Base-by-base conservation (phyloP, 176 grass and related monocot species). In the Raddia distichophylla region DNA sequence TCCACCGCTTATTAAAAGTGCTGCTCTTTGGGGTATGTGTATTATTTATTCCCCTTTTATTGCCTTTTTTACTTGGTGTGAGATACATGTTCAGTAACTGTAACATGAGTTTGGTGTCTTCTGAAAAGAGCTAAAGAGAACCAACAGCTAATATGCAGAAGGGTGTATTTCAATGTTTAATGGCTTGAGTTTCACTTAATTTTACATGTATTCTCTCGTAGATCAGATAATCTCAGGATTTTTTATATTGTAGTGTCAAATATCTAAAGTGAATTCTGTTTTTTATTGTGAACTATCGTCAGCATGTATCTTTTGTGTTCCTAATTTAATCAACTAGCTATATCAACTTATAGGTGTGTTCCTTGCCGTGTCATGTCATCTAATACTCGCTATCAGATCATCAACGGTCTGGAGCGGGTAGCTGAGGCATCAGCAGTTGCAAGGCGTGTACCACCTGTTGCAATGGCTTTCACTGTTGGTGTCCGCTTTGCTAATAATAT, bases 321-420 rank as follows among this genome's bases (percentile, higher is more conserved):
- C 33, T 17, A 6, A 58, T 34, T 80, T 7, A 48, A 45, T 79
- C 78, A 57, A 69, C 58, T 55, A 81, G 5, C 17, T 78, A n/a
- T 74, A 7, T 18, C 82, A 20, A 50, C 18, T 85, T 91, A 44
- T 34, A 98, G 96, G 89, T 61, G 93, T 99, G 27, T 99, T 99
- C 88, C 92, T 99, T 59, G 91, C 96, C 76, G 86, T 99, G 75
- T 99, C n/a, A n/a, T n/a, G n/a, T n/a, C 96, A 82, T 99, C 96
- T 48, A 99, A 99, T 64, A 95, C 96, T 20, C 88, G 93, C 3
- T 99, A 95, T 82, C 91, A 98, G 78, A 95, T 98, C 49, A 82
- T 98, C 78, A 95, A 98, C 84, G 96, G 93, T 58, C 76, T 98
- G 80, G 96, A 98, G 76, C 65, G 52, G 53, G 84, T 95, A 67